Percentiles rank a stretch among this genome's conserved stretches.
Evolutionary conservation across 2,329 filamentous ascomycete genomes (phyloP).

Genomic region (Ophiostoma triangulosporum): DNA sequence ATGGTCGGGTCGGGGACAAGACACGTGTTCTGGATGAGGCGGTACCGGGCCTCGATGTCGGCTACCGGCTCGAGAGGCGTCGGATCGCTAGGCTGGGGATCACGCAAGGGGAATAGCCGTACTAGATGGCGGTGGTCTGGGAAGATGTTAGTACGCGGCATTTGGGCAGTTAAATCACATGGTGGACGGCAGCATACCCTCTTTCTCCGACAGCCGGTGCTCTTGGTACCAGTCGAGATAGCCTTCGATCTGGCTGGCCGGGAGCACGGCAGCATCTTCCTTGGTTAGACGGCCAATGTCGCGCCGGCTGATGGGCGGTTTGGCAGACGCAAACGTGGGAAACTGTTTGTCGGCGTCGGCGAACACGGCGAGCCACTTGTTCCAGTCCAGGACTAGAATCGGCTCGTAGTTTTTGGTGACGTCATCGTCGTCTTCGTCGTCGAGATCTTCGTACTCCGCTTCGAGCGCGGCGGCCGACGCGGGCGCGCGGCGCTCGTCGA

Average conservation of each 20-base stretch:
- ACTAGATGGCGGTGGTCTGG: slow-evolving; percentile 8
- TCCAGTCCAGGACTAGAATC: slow-evolving; percentile 56
- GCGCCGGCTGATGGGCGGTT: slow-evolving; percentile 3
- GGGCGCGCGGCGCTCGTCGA: slow-evolving; percentile 18
- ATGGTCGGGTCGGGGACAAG: background rate
- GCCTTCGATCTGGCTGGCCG: slow-evolving; percentile 48
- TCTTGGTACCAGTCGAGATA: slow-evolving; percentile 71
- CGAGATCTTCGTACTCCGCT: slow-evolving; percentile 18
- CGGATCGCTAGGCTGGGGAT: background rate
- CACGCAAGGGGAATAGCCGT: slow-evolving; percentile 9
- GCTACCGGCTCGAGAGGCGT: slow-evolving; percentile 11
- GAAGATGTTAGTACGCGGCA: too few relatives aligned
- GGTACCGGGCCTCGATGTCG: slow-evolving; percentile 7
- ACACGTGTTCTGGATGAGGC: slow-evolving; percentile 6
- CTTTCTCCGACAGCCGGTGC: slow-evolving; percentile 30
- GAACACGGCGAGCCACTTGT: slow-evolving; percentile 47
- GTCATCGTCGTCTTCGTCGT: slow-evolving; percentile 23
- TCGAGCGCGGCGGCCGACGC: slow-evolving; percentile 5
- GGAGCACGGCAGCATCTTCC: slow-evolving; percentile 23
- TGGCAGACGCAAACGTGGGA: slow-evolving; percentile 3
- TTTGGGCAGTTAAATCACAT: too few relatives aligned
- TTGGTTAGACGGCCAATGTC: background rate
- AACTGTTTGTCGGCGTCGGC: slow-evolving; percentile 14
- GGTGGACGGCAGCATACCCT: slow-evolving; percentile 12
- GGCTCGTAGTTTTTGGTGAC: slow-evolving; percentile 34